These are phyloP conservation scores for Pythium rhizo-oryzae DNA, from an alignment of 352 stramenopile species.

Conservation along the genomic window DNA sequence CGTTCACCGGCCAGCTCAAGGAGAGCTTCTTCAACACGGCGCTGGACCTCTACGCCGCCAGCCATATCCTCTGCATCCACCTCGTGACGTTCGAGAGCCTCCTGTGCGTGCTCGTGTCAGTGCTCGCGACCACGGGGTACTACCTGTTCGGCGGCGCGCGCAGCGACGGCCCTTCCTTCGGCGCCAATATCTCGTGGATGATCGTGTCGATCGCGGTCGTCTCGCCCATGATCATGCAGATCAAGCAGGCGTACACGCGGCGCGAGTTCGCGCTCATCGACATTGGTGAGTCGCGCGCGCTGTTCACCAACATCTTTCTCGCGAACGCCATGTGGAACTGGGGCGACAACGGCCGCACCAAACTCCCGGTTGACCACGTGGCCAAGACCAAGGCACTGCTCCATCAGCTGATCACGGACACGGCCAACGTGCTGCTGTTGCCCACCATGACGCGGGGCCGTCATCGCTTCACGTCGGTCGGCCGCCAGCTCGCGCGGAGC, in stretches of 20 bases:
- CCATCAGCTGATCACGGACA: conserved; percentile 45
- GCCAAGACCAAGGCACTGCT: conserved; percentile 64
- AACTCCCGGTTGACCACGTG: conserved; percentile 54
- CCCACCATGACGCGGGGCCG: conserved; percentile 72
- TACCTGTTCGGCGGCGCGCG: conserved; percentile 52
- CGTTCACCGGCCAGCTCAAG: conserved; percentile 33
- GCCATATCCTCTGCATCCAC: conserved; percentile 75
- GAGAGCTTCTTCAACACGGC: conserved; percentile 61
- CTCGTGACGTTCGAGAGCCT: conserved; percentile 80
- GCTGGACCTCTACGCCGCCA: conserved; percentile 79
- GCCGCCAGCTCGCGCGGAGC: conserved; percentile 46
- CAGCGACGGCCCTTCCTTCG: conserved; percentile 46
- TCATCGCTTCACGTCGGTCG: conserved; percentile 63
- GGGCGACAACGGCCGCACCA: conserved; percentile 60
- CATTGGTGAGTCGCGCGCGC: conserved; percentile 67
- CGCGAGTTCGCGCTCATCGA: conserved; percentile 72
- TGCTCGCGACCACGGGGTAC: conserved; percentile 64
- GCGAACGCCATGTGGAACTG: conserved; percentile 86
- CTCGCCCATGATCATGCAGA: conserved; percentile 89
- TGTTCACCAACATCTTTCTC: conserved; percentile 75
- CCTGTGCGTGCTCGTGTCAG: conserved; percentile 64
- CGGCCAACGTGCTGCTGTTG: conserved; percentile 56
- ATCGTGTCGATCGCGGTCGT: conserved; percentile 67
- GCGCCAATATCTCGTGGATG: conserved; percentile 79
- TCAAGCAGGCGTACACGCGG: conserved; percentile 77